phyloP scores from a whole-genome alignment of 805 yeast genomes.

The Yarrowia bubula region DNA sequence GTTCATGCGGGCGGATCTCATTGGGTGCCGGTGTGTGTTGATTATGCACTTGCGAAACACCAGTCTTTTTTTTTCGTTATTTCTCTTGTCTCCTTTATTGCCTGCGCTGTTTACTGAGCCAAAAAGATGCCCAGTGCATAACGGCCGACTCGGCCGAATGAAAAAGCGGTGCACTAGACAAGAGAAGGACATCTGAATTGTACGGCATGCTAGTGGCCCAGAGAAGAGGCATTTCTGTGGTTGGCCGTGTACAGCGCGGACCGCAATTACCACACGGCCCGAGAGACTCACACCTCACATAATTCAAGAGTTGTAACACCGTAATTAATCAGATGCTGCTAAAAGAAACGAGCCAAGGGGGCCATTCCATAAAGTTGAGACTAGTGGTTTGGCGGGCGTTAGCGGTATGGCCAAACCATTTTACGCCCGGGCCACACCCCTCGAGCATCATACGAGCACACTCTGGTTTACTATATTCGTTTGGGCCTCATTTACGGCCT shows the following conservation, averaged over 20 bases:
- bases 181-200: not conserved
- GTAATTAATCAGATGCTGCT: not conserved
- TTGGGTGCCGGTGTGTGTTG: constrained; percentile 3
- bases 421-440: not conserved
- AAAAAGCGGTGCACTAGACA: not conserved
- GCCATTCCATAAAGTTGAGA: not conserved
- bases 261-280: too few species aligned
- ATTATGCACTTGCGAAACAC: constrained; percentile 18
- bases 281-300: too few species aligned
- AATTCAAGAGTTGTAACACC: too few species aligned
- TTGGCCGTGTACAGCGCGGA: too few species aligned
- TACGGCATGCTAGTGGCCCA: not conserved
- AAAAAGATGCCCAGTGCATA: not conserved
- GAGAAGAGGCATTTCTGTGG: not conserved
- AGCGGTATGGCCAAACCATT: not conserved
- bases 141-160: constrained; percentile 23
- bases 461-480: not conserved
- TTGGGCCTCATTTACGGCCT: not conserved
- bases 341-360: not conserved
- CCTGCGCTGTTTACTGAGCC: constrained; percentile 3
- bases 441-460: too few species aligned
- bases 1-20: constrained; percentile 23
- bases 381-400: not conserved
- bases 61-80: not conserved
- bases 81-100: not conserved